These are phyloP conservation scores for Diaporthe batatas DNA, from an alignment of 2,329 filamentous ascomycete species.

Conservation along the genomic window DNA sequence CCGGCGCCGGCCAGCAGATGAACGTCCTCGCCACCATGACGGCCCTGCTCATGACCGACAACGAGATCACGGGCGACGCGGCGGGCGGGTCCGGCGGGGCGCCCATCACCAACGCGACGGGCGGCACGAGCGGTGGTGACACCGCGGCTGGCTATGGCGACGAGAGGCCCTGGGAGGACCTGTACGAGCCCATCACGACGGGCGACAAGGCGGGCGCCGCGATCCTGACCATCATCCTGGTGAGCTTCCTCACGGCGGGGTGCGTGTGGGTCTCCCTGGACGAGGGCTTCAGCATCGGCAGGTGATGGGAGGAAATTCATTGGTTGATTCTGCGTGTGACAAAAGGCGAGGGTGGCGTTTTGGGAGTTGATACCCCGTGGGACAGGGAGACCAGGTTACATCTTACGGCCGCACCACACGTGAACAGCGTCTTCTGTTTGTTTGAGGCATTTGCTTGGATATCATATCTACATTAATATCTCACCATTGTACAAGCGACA, in stretches of 20 bases:
- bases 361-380: slow-evolving; percentile 7
- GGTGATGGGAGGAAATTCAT: not conserved
- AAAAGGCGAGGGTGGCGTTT: not conserved
- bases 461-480: slow-evolving; percentile 12
- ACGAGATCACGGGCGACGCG: slow-evolving; percentile 28
- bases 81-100: slow-evolving; percentile 25
- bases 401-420: slow-evolving; percentile 2
- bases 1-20: slow-evolving; percentile 66
- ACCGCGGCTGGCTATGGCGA: slow-evolving; percentile 47
- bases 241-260: slow-evolving; percentile 42
- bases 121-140: slow-evolving; percentile 56
- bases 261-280: slow-evolving; percentile 36
- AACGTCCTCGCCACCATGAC: slow-evolving; percentile 63
- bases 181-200: slow-evolving; percentile 45
- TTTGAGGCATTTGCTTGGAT: not conserved
- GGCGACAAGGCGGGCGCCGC: slow-evolving; percentile 58
- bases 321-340: not conserved
- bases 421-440: not conserved
- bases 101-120: slow-evolving; percentile 57
- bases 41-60: slow-evolving; percentile 52
- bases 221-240: slow-evolving; percentile 55
- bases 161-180: slow-evolving; percentile 19
- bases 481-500: not conserved
- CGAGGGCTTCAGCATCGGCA: slow-evolving; percentile 12
- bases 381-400: not conserved